phyloP scores from a whole-genome alignment of 2,329 filamentous ascomycete species.

The Calonectria honghensis region DNA sequence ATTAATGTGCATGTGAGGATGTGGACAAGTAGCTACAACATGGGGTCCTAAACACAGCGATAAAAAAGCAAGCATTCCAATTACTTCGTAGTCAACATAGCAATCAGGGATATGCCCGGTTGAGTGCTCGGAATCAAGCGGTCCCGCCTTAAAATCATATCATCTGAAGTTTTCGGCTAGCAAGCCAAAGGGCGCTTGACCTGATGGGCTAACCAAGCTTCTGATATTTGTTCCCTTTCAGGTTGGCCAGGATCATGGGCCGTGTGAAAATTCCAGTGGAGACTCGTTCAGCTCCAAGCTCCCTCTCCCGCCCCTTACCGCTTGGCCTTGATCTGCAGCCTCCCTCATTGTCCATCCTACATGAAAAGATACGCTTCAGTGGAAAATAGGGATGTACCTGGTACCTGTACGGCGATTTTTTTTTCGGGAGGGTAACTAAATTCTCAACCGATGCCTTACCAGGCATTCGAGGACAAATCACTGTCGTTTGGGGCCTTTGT shows the following conservation, averaged over 20 bases:
- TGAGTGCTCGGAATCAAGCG: conserved; percentile 2
- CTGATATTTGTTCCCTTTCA: conserved; percentile 25
- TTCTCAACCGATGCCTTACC: not conserved
- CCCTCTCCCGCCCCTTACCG: conserved; percentile 27
- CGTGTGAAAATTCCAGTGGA: conserved; percentile 22
- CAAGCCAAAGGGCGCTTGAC: conserved; percentile 22
- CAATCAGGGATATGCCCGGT: conserved; percentile 14
- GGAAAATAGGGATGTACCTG: not conserved
- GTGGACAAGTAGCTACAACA: not conserved
- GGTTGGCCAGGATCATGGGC: conserved; percentile 28
- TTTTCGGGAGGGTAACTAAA: not conserved
- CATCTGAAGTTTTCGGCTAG: conserved; percentile 16
- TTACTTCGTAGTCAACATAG: not conserved
- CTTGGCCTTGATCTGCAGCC: conserved; percentile 25
- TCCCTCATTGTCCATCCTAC: not conserved
- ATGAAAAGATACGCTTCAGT: not conserved
- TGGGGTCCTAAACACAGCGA: not conserved
- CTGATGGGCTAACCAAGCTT: conserved; percentile 1
- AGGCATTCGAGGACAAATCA: not conserved
- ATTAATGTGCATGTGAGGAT: not conserved
- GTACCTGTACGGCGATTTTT: not conserved
- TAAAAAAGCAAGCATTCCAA: conserved; percentile 1
- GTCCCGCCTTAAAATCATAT: conserved; percentile 6
- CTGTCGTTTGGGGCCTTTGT: not conserved
- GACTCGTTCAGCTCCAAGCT: conserved; percentile 29